phyloP scores from a whole-genome alignment of 306 rosid species.

The Fragaria nilgerrensis region DNA sequence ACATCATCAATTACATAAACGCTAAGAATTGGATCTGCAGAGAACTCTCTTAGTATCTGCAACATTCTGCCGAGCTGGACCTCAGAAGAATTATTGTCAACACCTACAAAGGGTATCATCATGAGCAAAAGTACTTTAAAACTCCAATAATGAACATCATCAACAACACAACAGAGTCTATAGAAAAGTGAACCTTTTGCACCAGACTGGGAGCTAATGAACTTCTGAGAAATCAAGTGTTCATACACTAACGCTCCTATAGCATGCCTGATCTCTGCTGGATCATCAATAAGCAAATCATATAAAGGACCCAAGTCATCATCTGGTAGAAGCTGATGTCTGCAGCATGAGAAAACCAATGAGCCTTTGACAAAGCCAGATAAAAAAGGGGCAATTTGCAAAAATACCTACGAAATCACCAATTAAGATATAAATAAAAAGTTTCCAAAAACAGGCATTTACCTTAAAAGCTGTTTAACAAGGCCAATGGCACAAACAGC shows the following conservation, averaged over 20 bases:
- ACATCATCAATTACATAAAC: conserved; percentile 92
- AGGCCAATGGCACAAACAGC: conserved; percentile 94
- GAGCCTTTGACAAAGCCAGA: conserved; percentile 9
- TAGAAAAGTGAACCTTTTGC: conserved; percentile 44
- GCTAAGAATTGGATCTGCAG: conserved; percentile 84
- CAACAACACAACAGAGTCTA: conserved; percentile 21
- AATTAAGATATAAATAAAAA: neutral
- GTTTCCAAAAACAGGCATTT: conserved; percentile 9
- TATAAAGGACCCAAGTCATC: conserved; percentile 94
- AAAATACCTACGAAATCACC: conserved; percentile 15
- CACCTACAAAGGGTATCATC: conserved; percentile 51
- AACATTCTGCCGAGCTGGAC: conserved; percentile 84
- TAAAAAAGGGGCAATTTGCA: neutral
- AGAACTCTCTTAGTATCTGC: conserved; percentile 90
- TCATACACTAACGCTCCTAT: conserved; percentile 94
- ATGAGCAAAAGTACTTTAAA: conserved; percentile 17
- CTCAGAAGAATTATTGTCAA: conserved; percentile 66
- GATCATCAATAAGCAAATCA: conserved; percentile 88
- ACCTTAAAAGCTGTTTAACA: conserved; percentile 93
- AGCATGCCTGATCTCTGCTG: conserved; percentile 95
- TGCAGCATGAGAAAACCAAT: conserved; percentile 41
- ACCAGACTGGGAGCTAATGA: conserved; percentile 67
- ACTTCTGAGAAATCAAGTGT: conserved; percentile 90
- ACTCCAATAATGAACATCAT: neutral
- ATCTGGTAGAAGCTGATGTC: conserved; percentile 94